Base-by-base conservation (phyloP, 2,329 filamentous ascomycete species). In the Cadophora sp. region DNA sequence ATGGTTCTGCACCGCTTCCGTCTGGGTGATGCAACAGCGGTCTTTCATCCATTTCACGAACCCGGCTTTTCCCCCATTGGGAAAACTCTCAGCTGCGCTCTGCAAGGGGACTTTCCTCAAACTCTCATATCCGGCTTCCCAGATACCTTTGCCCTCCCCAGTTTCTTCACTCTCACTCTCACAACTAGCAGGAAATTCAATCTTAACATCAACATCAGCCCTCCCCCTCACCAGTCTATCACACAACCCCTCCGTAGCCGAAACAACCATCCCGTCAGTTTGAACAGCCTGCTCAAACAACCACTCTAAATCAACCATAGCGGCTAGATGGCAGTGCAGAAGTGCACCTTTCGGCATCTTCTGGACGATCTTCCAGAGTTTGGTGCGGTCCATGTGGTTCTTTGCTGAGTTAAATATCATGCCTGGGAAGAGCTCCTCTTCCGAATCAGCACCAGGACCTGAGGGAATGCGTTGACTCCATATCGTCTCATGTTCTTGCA, bases 391-490 rank as follows among this genome's bases (percentile, higher is more conserved):
- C 87, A 97, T 94, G 51, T 88, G 87, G 14, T 88, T 85, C 79
- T 93, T 94, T 73, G 92, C 93, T 33, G 94, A 84, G 45, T 87
- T 89, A 80, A 97, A 97, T 89, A 96, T 94, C 90, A 96, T 96
- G 18, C 93, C 93, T 0, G 93, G 92, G 76, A 91, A 92, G 1
- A 93, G 81, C 51, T 84, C 83, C 51, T 84, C 83, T 76, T 94
- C 88, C 73, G 86, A 81, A n/a, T 80, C 45, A n/a, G n/a, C n/a
- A n/a, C n/a, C n/a, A n/a, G n/a, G n/a, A n/a, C n/a, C n/a, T n/a
- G n/a, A n/a, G 20, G 60, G 30, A 39, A 24, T 58, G 20, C 14
- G 33, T 30, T 86, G 83, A 6, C 89, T 92, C 94, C 93, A 97
- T 65, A 94, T 81, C 2, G 87, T 89, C 61, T 84, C 81, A 73